These are phyloP conservation scores for Diplosphaera chodatii DNA, from an alignment of 139 green algal genomes.

Conservation along the genomic window DNA sequence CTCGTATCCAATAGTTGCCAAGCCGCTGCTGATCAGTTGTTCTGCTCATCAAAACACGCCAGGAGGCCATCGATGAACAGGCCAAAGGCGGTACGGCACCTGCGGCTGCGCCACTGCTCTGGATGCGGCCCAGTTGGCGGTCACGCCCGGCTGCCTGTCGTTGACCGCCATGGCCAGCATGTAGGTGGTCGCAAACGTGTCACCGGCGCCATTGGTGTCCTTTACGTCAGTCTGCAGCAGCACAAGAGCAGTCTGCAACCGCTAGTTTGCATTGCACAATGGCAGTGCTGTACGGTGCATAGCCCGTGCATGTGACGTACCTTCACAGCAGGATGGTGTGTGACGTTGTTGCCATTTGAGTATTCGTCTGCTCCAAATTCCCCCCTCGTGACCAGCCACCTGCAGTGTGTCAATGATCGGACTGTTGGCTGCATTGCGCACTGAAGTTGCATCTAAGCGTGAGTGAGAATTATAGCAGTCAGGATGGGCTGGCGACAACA, in stretches of 20 bases:
- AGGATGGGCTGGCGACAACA: too few species aligned
- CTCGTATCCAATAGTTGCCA: too few species aligned
- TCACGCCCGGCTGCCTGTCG: conserved; percentile 19
- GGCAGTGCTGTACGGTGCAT: too few species aligned
- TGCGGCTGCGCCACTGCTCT: conserved; percentile 51
- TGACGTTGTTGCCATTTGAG: background rate
- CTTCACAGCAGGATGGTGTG: conserved; percentile 7
- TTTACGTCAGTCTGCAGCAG: background rate
- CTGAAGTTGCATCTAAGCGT: too few species aligned
- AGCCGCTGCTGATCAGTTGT: too few species aligned
- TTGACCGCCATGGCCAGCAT: conserved; percentile 47
- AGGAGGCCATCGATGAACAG: too few species aligned
- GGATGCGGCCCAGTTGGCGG: conserved; percentile 47
- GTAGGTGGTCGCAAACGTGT: conserved; percentile 73
- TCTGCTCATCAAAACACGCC: too few species aligned
- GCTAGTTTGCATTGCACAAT: too few species aligned
- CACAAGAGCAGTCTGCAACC: background rate
- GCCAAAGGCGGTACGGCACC: background rate
- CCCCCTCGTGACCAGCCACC: conserved; percentile 57
- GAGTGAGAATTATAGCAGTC: too few species aligned
- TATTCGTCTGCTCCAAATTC: conserved; percentile 47
- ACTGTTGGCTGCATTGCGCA: too few species aligned
- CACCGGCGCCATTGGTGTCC: conserved; percentile 79
- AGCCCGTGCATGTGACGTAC: background rate
- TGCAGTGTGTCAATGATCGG: background rate